Conservation (phyloP, 805 yeast species). For the Zygosaccharomyces rouxii region DNA sequence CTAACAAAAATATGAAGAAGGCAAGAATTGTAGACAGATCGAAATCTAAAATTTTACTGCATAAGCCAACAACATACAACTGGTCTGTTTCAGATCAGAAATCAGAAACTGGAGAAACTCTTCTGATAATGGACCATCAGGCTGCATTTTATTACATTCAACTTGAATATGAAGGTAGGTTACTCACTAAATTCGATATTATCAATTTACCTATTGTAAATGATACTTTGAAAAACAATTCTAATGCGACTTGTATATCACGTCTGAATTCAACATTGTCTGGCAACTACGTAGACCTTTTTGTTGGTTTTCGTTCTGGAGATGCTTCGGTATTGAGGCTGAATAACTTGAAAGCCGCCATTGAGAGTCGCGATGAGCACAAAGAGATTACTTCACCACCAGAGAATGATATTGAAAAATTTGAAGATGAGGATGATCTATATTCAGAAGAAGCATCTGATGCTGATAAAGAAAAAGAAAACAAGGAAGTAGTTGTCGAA, state of each 20-base stretch:
- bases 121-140: conserved; percentile 28
- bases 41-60: conserved; percentile 26
- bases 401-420: conserved; percentile 34
- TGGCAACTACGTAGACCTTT: conserved; percentile 42
- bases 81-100: conserved; percentile 14
- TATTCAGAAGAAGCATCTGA: conserved; percentile 25
- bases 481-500: conserved; percentile 19
- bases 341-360: conserved; percentile 29
- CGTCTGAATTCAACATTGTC: conserved; percentile 23
- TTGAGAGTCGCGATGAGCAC: conserved; percentile 36
- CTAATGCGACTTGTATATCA: conserved; percentile 29
- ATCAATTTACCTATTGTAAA: conserved; percentile 31
- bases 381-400: conserved; percentile 47
- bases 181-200: conserved; percentile 29
- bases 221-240: conserved; percentile 27
- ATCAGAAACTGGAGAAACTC: conserved; percentile 16
- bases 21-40: conserved; percentile 44
- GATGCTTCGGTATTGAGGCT: conserved; percentile 46
- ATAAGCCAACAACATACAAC: conserved; percentile 15
- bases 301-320: conserved; percentile 58
- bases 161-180: conserved; percentile 31
- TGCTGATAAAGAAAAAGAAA: conserved; percentile 7
- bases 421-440: conserved; percentile 32
- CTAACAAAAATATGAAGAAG: conserved; percentile 44
- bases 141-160: conserved; percentile 27